Base-by-base conservation (phyloP, 2,329 filamentous ascomycete genomes). In the Talaromyces rugulosus region DNA sequence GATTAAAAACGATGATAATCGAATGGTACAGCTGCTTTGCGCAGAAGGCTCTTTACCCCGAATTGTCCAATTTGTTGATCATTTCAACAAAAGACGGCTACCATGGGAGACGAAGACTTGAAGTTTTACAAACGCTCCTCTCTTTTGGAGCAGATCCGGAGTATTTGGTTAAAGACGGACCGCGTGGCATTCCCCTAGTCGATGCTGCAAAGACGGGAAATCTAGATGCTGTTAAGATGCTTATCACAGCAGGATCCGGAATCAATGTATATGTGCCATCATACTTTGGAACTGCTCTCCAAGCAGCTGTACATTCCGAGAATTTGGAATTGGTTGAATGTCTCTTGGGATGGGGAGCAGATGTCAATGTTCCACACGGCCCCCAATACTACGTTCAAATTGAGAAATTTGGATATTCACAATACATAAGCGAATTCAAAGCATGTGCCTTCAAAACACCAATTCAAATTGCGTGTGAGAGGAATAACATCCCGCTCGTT, bases 21-120 rank as follows among this genome's bases (percentile, higher is more conserved):
- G 8, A 5, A 57, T 61, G 59, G 31, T 61, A 6, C 2, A 57
- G 7, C 14, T 61, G 27, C 59, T 61, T 18, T 61, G 31, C 42
- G 9, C 23, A 52, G 54, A 42, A 12, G 59, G 54, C 3, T 30
- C 57, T 57, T 5, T 30, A 9, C 30, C 58, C n/a, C 33, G 31
- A 3, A 27, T 52, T 16, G 28, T 6, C 7, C 16, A 1, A 18
- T 2, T 34, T 34, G n/a, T n/a, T n/a, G n/a, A n/a, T n/a, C n/a
- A n/a, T n/a, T n/a, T n/a, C n/a, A n/a, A n/a, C n/a, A n/a, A n/a
- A n/a, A n/a, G n/a, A n/a, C n/a, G n/a, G 9, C 12, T 59, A 16
- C 57, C 58, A 30, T 56, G 58, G 58, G 18, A n/a, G 0, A 56
- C 51, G 23, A 12, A 50, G 23, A 4, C 27, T 56, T 23, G 59